Conservation (phyloP, 192 early-diverging fungal species). For the Entomortierella parvispora region DNA sequence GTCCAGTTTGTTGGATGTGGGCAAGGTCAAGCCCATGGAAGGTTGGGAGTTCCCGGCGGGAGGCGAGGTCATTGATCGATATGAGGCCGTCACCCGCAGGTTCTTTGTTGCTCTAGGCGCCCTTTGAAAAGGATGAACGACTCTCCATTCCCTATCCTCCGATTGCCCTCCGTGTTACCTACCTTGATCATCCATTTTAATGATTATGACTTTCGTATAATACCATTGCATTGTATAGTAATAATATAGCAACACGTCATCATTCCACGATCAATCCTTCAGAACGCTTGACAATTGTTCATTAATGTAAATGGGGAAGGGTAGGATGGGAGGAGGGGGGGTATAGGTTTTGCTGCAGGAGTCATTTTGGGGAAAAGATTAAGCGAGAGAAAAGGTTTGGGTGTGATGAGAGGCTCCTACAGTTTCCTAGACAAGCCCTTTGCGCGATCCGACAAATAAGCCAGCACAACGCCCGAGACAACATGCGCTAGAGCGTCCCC, state of each 20-base stretch:
- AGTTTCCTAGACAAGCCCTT: conserved; percentile 29
- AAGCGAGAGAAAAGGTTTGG: neutral
- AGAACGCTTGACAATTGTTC: neutral
- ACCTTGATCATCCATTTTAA: too few relatives aligned
- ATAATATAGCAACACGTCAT: too few relatives aligned
- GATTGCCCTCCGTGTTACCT: too few relatives aligned
- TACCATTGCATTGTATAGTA: too few relatives aligned
- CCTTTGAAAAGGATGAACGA: neutral
- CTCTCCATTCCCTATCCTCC: too few relatives aligned
- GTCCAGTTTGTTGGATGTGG: too few relatives aligned
- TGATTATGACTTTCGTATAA: too few relatives aligned
- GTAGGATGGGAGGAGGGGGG: neutral
- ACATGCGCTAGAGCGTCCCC: conserved; percentile 30
- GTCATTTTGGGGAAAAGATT: neutral
- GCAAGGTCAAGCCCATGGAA: conserved; percentile 15
- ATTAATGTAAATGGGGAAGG: neutral
- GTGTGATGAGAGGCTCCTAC: neutral
- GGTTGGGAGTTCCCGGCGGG: conserved; percentile 38
- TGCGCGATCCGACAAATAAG: conserved; percentile 28
- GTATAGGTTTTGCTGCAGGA: neutral
- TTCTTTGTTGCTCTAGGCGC: conserved; percentile 45
- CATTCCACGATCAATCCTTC: too few relatives aligned
- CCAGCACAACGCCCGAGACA: conserved; percentile 30
- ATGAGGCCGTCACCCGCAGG: conserved; percentile 37
- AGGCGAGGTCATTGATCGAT: conserved; percentile 46